Base-by-base conservation (phyloP, 2,329 filamentous ascomycete genomes). In the Aureobasidium sp. region DNA sequence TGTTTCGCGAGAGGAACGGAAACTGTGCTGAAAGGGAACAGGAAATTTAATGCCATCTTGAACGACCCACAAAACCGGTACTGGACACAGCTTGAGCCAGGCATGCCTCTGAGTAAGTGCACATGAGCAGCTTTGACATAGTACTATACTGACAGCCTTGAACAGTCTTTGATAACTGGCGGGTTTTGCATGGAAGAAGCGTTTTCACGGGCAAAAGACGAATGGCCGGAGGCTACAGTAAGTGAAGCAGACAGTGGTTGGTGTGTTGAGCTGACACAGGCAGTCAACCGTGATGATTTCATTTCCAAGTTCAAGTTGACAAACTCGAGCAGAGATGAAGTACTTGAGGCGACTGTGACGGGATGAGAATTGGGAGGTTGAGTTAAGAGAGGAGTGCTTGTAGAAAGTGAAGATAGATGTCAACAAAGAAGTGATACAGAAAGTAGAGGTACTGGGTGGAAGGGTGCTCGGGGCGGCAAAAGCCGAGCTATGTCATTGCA, bases 91-190 rank as follows among this genome's bases (percentile, higher is more conserved):
- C 78, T 99, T 61, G 76, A 82, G 69, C 93, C 94, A 0, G 94
- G 94, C 2, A 85, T 80, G 58, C 82, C 91, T 6, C 70, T 97
- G 62, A 86, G 89, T 92, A 77, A 75, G 86, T 79, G 25, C 36
- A 15, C 5, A 12, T 11, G 9, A 12, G 14, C 25, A 1, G 17
- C 7, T 25, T 25, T 25, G 49, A 39, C 31, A 39, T 27, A 9
- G 8, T 15, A 7, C 1, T 41, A 2, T 34, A 61, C 65, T 65
- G 31, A 66, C 22, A 36, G 37, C 2, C 5, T 51, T 45, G 7
- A 52, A 12, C 68, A 89, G 89, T 97, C 51, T 97, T 99, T 73
- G 90, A 99, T 72, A 97, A 99, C 71, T 97, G 93, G 91, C 84
- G 94, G 63, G 88, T 97, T 37, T 77, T 97, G 68, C 94, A 99